These are phyloP conservation scores for Aspergillus sp. DNA, from an alignment of 2,329 filamentous ascomycete species.

Conservation along the genomic window DNA sequence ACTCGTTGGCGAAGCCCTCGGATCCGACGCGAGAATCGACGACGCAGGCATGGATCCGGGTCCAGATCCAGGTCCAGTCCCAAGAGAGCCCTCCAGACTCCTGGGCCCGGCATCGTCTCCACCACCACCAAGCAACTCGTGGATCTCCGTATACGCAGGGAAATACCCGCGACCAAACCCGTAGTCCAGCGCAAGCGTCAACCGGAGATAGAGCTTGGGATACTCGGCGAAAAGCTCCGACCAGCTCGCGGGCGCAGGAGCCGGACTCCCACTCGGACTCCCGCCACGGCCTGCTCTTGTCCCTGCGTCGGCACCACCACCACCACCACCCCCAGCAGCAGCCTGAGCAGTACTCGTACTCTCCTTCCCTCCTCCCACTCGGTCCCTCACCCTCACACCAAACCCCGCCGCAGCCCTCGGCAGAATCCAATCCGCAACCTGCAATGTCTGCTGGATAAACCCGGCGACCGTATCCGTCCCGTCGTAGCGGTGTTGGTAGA, in stretches of 20 bases:
- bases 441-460: conserved; percentile 10
- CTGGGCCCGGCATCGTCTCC: not conserved
- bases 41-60: not conserved
- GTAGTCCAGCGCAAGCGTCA: conserved; percentile 4
- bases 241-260: not conserved
- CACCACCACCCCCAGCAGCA: no score
- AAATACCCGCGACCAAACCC: conserved; percentile 7
- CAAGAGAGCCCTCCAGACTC: not conserved
- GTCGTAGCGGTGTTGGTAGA: conserved; percentile 12
- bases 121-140: not conserved
- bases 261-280: not conserved
- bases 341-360: no score
- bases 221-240: conserved; percentile 3
- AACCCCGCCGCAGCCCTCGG: not conserved
- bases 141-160: conserved; percentile 1
- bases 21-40: not conserved
- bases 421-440: not conserved
- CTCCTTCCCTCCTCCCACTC: no score
- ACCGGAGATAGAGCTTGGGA: not conserved
- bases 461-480: conserved; percentile 8
- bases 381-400: not conserved
- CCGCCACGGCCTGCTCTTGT: not conserved
- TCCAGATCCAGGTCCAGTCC: not conserved
- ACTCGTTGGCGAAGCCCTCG: not conserved
- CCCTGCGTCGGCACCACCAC: no score